Conservation (phyloP, 306 rosid genomes). For the Vigna trinervia region DNA sequence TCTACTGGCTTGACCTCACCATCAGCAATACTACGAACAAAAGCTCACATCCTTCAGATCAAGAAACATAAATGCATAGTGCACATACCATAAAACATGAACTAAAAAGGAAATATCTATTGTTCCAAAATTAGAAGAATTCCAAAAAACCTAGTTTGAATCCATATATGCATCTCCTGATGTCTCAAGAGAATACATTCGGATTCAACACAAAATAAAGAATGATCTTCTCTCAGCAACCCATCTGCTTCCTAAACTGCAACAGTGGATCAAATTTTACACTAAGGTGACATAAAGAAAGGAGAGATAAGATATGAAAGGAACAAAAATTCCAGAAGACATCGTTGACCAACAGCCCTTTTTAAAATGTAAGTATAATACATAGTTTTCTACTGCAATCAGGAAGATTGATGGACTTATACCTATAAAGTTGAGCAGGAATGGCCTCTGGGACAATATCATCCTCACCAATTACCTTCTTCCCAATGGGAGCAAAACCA, state of each 20-base stretch:
- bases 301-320: slow-evolving; percentile 30
- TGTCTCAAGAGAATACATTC: not conserved
- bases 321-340: not conserved
- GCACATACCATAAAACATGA: slow-evolving; percentile 23
- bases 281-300: slow-evolving; percentile 16
- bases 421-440: slow-evolving; percentile 93
- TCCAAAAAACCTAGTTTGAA: slow-evolving; percentile 10
- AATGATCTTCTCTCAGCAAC: slow-evolving; percentile 22
- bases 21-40: slow-evolving; percentile 69
- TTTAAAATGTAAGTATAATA: not conserved
- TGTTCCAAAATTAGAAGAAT: slow-evolving; percentile 9
- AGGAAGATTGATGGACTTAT: slow-evolving; percentile 11
- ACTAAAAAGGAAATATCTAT: slow-evolving; percentile 17
- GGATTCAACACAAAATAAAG: slow-evolving; percentile 10
- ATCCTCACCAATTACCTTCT: slow-evolving; percentile 84
- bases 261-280: slow-evolving; percentile 18
- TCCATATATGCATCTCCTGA: not conserved
- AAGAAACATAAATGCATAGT: slow-evolving; percentile 36
- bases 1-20: slow-evolving; percentile 79
- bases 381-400: slow-evolving; percentile 11
- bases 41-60: slow-evolving; percentile 38
- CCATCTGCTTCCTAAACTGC: slow-evolving; percentile 21
- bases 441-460: slow-evolving; percentile 83
- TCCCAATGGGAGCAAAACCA: slow-evolving; percentile 98
- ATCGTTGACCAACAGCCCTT: not conserved